Evolutionary conservation across 768 basidiomycete genomes (phyloP).

Genomic region (Boletus pseudo-olivaceus): DNA sequence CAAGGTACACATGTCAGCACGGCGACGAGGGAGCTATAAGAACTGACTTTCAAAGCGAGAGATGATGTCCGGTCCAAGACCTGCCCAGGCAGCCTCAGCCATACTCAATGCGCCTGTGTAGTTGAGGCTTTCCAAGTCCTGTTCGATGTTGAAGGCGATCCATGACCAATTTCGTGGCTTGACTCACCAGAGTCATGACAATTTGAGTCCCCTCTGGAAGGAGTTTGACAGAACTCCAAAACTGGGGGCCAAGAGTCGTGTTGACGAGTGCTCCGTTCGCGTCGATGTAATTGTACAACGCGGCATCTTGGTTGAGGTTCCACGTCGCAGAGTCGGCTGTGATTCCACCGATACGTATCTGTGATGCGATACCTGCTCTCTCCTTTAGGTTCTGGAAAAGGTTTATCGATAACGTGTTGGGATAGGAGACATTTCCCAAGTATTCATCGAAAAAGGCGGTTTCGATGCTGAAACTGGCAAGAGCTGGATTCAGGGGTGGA

Average conservation of each 20-base stretch:
- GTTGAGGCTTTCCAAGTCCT: conserved; percentile 46
- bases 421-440: conserved; percentile 42
- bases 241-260: conserved; percentile 48
- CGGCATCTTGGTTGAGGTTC: conserved; percentile 36
- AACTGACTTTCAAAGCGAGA: conserved; percentile 44
- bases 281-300: conserved; percentile 40
- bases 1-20: background rate
- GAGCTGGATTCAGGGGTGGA: conserved; percentile 38
- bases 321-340: conserved; percentile 53
- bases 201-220: conserved; percentile 48
- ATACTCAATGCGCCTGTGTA: conserved; percentile 41
- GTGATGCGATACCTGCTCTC: conserved; percentile 43
- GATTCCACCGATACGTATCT: conserved; percentile 52
- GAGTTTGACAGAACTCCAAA: conserved; percentile 44
- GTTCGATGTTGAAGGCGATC: background rate
- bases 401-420: conserved; percentile 42
- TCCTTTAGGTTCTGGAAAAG: conserved; percentile 44
- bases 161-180: background rate
- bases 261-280: conserved; percentile 42
- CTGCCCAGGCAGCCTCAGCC: conserved; percentile 40
- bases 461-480: conserved; percentile 55
- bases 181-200: conserved; percentile 41
- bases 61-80: conserved; percentile 37
- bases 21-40: background rate
- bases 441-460: conserved; percentile 52